These are phyloP conservation scores for Aspergillus texensis DNA, from an alignment of 2,329 filamentous ascomycete genomes.

Conservation along the genomic window DNA sequence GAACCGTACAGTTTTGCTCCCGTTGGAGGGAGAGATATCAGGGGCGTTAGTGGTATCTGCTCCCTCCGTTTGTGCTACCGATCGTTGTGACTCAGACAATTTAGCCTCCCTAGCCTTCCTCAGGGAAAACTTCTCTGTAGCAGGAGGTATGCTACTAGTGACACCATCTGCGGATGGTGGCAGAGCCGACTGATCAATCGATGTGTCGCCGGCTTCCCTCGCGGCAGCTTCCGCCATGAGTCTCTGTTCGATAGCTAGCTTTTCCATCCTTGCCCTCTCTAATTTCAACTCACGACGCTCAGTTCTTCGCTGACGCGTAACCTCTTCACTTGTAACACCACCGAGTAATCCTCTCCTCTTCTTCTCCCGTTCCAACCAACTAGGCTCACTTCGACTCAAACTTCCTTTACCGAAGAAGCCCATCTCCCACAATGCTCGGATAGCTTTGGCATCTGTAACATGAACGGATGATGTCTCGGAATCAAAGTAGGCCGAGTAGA, in stretches of 20 bases:
- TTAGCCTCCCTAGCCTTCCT: slow-evolving; percentile 37
- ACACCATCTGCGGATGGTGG: slow-evolving; percentile 18
- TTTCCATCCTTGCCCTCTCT: slow-evolving; percentile 85
- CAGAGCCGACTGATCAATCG: slow-evolving; percentile 16
- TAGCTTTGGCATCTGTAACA: slow-evolving; percentile 73
- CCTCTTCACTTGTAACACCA: slow-evolving; percentile 76
- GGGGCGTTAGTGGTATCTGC: slow-evolving; percentile 7
- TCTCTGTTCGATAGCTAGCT: slow-evolving; percentile 78
- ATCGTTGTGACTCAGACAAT: slow-evolving; percentile 25
- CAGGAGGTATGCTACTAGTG: slow-evolving; percentile 19
- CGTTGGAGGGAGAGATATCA: slow-evolving; percentile 18
- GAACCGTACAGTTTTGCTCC: slow-evolving; percentile 68
- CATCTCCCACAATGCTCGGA: slow-evolving; percentile 88
- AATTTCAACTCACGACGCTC: slow-evolving; percentile 85
- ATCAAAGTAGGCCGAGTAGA: slow-evolving; percentile 80
- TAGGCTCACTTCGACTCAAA: slow-evolving; percentile 90
- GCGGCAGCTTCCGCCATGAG: slow-evolving; percentile 56
- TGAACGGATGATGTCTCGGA: slow-evolving; percentile 79
- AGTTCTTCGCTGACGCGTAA: slow-evolving; percentile 73
- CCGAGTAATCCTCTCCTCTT: slow-evolving; percentile 67
- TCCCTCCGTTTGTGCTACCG: slow-evolving; percentile 18
- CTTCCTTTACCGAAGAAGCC: slow-evolving; percentile 97
- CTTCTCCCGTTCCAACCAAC: slow-evolving; percentile 84
- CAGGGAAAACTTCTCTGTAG: slow-evolving; percentile 37
- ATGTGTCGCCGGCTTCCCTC: slow-evolving; percentile 27